Percentiles rank a stretch among this genome's conserved stretches.
Conservation (phyloP, 208 protist genomes). For the Acanthamoeba rhysodes region DNA sequence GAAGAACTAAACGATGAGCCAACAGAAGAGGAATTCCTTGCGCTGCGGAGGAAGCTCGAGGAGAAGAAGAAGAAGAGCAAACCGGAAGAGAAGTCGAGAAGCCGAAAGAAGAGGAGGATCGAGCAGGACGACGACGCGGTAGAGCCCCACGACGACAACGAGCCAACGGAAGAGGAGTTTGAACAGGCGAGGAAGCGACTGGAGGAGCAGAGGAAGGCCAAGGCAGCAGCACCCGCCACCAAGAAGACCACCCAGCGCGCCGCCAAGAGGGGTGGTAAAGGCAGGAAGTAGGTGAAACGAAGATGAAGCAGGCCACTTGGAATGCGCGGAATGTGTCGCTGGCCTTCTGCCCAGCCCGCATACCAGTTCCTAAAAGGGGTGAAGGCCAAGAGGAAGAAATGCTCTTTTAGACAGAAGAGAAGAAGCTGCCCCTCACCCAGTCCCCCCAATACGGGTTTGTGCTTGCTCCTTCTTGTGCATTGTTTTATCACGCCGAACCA, state of each 20-base stretch:
- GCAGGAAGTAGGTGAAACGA: background rate
- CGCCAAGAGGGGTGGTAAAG: background rate
- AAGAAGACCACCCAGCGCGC: background rate
- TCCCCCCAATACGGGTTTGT: background rate
- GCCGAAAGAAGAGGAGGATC: conserved; percentile 4
- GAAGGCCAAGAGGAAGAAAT: background rate
- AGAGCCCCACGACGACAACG: background rate
- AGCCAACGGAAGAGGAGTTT: conserved; percentile 62
- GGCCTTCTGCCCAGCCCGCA: too few species aligned
- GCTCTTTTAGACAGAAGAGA: background rate
- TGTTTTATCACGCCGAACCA: too few species aligned
- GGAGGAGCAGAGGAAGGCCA: background rate
- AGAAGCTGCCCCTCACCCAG: background rate
- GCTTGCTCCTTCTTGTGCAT: background rate
- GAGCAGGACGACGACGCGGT: background rate
- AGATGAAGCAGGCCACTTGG: too few species aligned
- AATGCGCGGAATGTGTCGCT: too few species aligned
- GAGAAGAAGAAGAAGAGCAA: conserved; percentile 10
- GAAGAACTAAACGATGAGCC: background rate
- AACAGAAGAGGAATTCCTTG: conserved; percentile 60
- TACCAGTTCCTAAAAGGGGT: background rate
- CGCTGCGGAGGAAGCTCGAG: background rate
- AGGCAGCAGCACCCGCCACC: background rate
- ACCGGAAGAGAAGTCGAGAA: background rate
- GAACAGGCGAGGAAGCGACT: conserved; percentile 20